phyloP scores from a whole-genome alignment of 2,329 filamentous ascomycete species.

The Hymenoscyphus fructigenus region DNA sequence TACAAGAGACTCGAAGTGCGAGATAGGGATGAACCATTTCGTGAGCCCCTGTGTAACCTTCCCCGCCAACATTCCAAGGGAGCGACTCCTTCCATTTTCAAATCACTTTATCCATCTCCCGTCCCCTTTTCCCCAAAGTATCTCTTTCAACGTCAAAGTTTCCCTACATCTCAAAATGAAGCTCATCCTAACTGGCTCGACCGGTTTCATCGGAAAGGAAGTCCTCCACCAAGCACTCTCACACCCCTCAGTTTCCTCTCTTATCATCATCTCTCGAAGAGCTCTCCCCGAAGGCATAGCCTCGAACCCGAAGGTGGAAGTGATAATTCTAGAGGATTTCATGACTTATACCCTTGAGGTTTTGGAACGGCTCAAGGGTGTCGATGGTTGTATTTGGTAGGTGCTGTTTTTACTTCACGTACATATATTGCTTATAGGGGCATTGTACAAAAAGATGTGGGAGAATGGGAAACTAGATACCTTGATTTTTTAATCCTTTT shows the following conservation, averaged over 20 bases:
- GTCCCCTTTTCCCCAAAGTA: not conserved
- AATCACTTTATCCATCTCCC: not conserved
- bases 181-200: slow-evolving; percentile 56
- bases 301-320: slow-evolving; percentile 48
- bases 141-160: not conserved
- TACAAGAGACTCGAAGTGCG: too few relatives aligned
- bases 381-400: slow-evolving; percentile 24
- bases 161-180: slow-evolving; percentile 44
- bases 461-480: not conserved
- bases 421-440: not conserved
- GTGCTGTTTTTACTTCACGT: not conserved
- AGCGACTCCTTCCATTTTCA: too few relatives aligned
- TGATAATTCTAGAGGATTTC: slow-evolving; percentile 20
- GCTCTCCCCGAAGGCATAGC: slow-evolving; percentile 42
- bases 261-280: slow-evolving; percentile 51
- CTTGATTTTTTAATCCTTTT: not conserved
- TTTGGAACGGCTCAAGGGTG: slow-evolving; percentile 17
- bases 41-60: too few relatives aligned
- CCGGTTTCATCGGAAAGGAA: slow-evolving; percentile 55
- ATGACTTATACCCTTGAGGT: slow-evolving; percentile 23
- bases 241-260: slow-evolving; percentile 49
- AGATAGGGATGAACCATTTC: too few relatives aligned
- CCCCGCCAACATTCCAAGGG: too few relatives aligned
- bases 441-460: too few relatives aligned
- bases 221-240: slow-evolving; percentile 52